A percentile compares a stretch with the other conserved stretches of the same genome.
These are phyloP conservation scores for Talaromyces sp. DNA, from an alignment of 2,329 filamentous ascomycete species.

Conservation along the genomic window DNA sequence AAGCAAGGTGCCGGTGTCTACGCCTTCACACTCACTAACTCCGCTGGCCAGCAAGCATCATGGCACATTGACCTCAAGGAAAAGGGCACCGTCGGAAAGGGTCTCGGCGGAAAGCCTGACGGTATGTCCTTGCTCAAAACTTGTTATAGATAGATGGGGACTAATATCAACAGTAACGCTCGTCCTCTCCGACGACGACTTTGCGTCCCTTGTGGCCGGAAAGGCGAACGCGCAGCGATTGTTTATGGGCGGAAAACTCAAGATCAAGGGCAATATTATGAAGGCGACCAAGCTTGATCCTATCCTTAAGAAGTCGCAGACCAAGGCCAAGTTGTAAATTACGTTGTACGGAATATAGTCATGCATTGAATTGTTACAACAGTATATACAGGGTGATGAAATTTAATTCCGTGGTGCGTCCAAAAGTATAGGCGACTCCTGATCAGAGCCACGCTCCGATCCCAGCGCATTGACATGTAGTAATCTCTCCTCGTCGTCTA, in stretches of 20 bases:
- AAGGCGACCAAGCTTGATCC: slow-evolving; percentile 95
- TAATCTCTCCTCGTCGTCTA: slow-evolving; percentile 34
- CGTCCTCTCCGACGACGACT: slow-evolving; percentile 78
- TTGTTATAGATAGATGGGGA: no score
- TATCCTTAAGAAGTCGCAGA: slow-evolving; percentile 82
- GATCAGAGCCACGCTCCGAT: not conserved
- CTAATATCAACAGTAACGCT: slow-evolving; percentile 53
- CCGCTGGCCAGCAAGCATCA: slow-evolving; percentile 70
- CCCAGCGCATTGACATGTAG: not conserved
- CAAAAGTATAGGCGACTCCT: slow-evolving; percentile 9
- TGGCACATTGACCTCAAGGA: slow-evolving; percentile 98
- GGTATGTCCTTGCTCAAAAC: slow-evolving; percentile 53
- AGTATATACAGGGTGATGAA: not conserved
- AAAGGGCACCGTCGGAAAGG: slow-evolving; percentile 76
- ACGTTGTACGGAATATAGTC: not conserved
- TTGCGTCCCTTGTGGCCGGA: slow-evolving; percentile 74
- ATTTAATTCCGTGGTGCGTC: not conserved
- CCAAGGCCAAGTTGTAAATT: slow-evolving; percentile 74
- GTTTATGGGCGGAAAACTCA: slow-evolving; percentile 98
- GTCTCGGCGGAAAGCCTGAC: slow-evolving; percentile 73
- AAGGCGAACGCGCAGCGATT: slow-evolving; percentile 92
- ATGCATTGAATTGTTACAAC: not conserved
- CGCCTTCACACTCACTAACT: slow-evolving; percentile 89
- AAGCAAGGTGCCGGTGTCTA: slow-evolving; percentile 86
- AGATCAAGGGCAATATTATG: slow-evolving; percentile 98